Evolutionary conservation across 1,284 basidiomycete genomes (phyloP).

Genomic region (Ceratobasidium sp.): DNA sequence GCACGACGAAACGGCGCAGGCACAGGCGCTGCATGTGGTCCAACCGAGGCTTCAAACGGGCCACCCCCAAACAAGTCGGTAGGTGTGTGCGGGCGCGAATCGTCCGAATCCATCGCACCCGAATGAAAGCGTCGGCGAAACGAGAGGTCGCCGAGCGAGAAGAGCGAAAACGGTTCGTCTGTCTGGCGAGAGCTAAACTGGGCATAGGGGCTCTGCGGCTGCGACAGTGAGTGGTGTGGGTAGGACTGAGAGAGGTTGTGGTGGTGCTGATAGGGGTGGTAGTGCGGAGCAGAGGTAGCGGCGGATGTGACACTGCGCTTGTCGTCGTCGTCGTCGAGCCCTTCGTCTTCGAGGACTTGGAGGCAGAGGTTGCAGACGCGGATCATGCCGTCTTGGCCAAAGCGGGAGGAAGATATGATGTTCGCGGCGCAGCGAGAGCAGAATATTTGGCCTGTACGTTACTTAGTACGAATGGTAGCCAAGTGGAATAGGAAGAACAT

Average conservation of each 20-base stretch:
- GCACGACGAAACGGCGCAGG: conserved; percentile 85
- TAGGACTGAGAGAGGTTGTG: conserved; percentile 51
- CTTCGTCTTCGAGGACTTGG: conserved; percentile 84
- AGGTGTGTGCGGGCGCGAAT: conserved; percentile 66
- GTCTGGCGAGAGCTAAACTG: conserved; percentile 81
- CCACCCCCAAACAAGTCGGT: conserved; percentile 44
- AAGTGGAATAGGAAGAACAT: conserved; percentile 51
- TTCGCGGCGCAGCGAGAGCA: conserved; percentile 97
- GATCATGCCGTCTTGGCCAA: conserved; percentile 91
- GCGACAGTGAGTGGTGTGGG: conserved; percentile 51
- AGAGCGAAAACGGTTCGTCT: conserved; percentile 79
- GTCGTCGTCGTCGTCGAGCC: conserved; percentile 80
- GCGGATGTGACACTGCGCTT: conserved; percentile 78
- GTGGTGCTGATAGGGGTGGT: conserved; percentile 67
- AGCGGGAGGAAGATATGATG: conserved; percentile 93
- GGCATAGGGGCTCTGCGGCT: conserved; percentile 85
- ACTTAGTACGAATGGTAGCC: neutral
- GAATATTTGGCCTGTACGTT: conserved; percentile 78
- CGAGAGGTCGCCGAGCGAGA: conserved; percentile 76
- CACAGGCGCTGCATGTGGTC: conserved; percentile 61
- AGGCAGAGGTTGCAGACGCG: conserved; percentile 95
- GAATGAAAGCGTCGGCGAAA: conserved; percentile 12
- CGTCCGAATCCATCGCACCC: conserved; percentile 50
- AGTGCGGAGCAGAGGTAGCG: conserved; percentile 59
- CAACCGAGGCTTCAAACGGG: conserved; percentile 60